These are phyloP conservation scores for Chiua sp. DNA, from an alignment of 1,284 basidiomycete species.

Conservation along the genomic window DNA sequence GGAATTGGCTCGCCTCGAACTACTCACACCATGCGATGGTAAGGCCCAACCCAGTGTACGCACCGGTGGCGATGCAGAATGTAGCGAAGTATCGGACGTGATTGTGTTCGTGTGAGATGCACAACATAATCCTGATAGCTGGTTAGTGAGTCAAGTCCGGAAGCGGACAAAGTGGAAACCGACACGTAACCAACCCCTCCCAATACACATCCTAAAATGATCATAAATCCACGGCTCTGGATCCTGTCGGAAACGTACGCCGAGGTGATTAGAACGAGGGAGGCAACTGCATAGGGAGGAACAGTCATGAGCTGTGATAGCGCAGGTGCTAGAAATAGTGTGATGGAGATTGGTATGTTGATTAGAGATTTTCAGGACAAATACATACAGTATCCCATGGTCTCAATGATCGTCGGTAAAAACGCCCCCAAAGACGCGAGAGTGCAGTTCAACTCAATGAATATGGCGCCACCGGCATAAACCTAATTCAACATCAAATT, in stretches of 20 bases:
- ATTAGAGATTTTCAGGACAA: background rate
- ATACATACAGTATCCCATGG: constrained; percentile 63
- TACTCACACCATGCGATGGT: constrained; percentile 76
- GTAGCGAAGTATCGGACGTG: constrained; percentile 69
- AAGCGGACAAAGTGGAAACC: constrained; percentile 4
- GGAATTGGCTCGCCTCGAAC: background rate
- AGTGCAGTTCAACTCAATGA: constrained; percentile 81
- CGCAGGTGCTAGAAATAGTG: constrained; percentile 46
- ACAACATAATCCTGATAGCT: constrained; percentile 27
- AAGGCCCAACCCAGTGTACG: constrained; percentile 70
- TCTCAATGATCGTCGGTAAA: constrained; percentile 82
- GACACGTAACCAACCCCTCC: constrained; percentile 65
- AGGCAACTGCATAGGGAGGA: constrained; percentile 80
- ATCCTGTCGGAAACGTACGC: constrained; percentile 74
- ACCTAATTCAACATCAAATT: constrained; percentile 29
- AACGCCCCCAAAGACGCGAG: constrained; percentile 84
- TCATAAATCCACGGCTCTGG: constrained; percentile 71
- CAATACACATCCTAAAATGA: constrained; percentile 53
- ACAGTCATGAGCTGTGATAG: constrained; percentile 76
- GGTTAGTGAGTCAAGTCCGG: background rate
- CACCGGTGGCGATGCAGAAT: constrained; percentile 73
- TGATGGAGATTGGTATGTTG: background rate
- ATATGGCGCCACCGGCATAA: constrained; percentile 70
- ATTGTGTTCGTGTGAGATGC: constrained; percentile 39
- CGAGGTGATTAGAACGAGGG: constrained; percentile 66